Evolutionary conservation across 495 filamentous ascomycete genomes (phyloP).

Genomic region (Xylaria venustula): DNA sequence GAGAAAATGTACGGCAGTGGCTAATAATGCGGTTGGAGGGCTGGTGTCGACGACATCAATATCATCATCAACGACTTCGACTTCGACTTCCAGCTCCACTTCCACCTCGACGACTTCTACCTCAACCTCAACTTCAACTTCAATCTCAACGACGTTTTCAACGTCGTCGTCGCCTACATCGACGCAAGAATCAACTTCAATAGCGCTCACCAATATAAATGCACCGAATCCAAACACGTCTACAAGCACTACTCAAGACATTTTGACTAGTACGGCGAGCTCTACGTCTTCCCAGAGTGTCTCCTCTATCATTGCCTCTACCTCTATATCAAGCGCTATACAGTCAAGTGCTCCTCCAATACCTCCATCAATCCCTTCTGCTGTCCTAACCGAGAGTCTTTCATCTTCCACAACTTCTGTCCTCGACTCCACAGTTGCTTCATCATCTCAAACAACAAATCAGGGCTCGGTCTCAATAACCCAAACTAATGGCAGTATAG

Average conservation of each 20-base stretch:
- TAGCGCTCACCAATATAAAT: neutral
- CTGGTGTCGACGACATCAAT: constrained; percentile 14
- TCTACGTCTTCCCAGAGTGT: constrained; percentile 11
- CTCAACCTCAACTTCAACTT: constrained; percentile 11
- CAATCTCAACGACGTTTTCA: constrained; percentile 2
- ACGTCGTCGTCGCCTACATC: constrained; percentile 1
- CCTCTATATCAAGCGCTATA: neutral
- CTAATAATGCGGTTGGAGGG: constrained; percentile 27
- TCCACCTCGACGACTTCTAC: constrained; percentile 20
- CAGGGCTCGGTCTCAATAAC: neutral
- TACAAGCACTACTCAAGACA: constrained; percentile 6
- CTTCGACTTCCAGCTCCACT: constrained; percentile 18
- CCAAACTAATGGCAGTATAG: neutral
- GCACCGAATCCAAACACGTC: neutral
- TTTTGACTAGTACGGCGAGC: constrained; percentile 13
- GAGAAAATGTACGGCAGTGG: constrained; percentile 48
- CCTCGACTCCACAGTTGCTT: neutral
- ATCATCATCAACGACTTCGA: constrained; percentile 18
- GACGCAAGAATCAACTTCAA: neutral
- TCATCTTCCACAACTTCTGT: neutral
- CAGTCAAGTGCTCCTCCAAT: neutral
- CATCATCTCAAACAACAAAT: neutral
- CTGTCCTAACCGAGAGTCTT: neutral
- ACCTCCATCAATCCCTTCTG: neutral
- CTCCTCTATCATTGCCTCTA: neutral